Evolutionary conservation across 257 asterid genomes (phyloP), one percentile per base, ranked within the genome.

Genomic region (Verbena officinalis): DNA sequence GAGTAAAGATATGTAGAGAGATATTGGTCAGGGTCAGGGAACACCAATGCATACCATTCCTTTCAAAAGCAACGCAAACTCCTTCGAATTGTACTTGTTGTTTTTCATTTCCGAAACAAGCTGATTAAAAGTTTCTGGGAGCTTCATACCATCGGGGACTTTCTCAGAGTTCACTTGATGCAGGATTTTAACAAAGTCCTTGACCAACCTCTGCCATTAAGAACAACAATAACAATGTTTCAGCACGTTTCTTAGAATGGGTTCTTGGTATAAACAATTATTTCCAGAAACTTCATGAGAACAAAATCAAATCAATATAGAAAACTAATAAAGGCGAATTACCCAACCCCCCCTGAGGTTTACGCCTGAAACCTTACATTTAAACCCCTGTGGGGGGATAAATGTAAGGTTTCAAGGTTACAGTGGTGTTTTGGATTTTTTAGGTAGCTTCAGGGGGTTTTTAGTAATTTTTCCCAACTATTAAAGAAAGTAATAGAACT

Each of bases 61-160:
- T 78, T 90, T 94, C 74, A 94, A 77, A 77, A 94, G 80, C 68
- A 88, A 73, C 67, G 95, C 96, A 68, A 94, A 90, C 70, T 94
- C 98, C 88, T 86, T 90, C 45, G 98, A 71, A 43, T 78, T 83
- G 67, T 84, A 85, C 75, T 88, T 90, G 77, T 83, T 86, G 74
- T 65, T 86, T 75, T 88, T 94, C 86, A 84, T 90, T 71, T 94
- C 99, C 73, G 96, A 80, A 75, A 88, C 91, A 78, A 94, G 95
- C 74, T 86, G 99, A 79, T 69, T 72, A 77, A 75, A 94, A 74
- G 99, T 86, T 50, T 88, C 95, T 15, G 98, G 99, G 69, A 90
- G 85, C 82, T 88, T 94, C 77, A 90, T 69, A 66, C 79, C 71
- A 55, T 77, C 84, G 50, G 97, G 98, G 70, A 94, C 90, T 86